phyloP scores from a whole-genome alignment of 1,139 yeast species.

The Torulaspora pretoriensis region DNA sequence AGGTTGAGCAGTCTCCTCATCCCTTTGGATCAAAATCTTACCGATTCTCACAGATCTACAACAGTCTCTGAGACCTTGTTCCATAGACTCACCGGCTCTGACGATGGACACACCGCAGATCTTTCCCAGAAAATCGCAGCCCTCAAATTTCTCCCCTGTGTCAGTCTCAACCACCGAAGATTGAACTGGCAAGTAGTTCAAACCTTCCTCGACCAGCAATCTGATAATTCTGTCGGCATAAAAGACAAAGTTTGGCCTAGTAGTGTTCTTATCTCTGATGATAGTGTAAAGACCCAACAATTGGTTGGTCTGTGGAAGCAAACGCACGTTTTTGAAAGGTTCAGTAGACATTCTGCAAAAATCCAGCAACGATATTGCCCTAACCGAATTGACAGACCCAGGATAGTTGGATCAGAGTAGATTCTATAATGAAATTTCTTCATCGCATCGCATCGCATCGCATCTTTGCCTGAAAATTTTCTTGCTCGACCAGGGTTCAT shows the following conservation, averaged over 20 bases:
- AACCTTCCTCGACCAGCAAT: conserved; percentile 87
- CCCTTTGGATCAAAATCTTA: conserved; percentile 92
- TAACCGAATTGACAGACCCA: too few species aligned
- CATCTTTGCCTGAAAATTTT: background rate
- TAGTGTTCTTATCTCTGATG: conserved; percentile 74
- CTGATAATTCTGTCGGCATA: conserved; percentile 93
- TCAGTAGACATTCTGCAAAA: conserved; percentile 28
- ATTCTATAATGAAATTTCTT: background rate
- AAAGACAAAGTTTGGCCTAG: conserved; percentile 88
- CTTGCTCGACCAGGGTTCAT: conserved; percentile 1
- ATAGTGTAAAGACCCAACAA: conserved; percentile 81
- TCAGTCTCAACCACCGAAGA: conserved; percentile 66
- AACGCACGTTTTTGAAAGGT: conserved; percentile 51
- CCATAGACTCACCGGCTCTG: conserved; percentile 98
- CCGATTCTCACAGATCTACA: conserved; percentile 95
- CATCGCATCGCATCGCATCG: conserved; percentile 2
- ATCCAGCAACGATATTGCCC: background rate
- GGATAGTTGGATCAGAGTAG: too few species aligned
- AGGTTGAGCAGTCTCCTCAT: conserved; percentile 84
- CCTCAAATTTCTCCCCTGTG: conserved; percentile 65
- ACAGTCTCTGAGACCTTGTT: conserved; percentile 95
- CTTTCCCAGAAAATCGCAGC: conserved; percentile 82
- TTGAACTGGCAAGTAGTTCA: conserved; percentile 85
- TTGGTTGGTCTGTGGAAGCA: conserved; percentile 86
- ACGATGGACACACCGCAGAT: conserved; percentile 97